Evolutionary conservation across 495 filamentous ascomycete genomes (phyloP).

Genomic region (Podospora pseudocomata): DNA sequence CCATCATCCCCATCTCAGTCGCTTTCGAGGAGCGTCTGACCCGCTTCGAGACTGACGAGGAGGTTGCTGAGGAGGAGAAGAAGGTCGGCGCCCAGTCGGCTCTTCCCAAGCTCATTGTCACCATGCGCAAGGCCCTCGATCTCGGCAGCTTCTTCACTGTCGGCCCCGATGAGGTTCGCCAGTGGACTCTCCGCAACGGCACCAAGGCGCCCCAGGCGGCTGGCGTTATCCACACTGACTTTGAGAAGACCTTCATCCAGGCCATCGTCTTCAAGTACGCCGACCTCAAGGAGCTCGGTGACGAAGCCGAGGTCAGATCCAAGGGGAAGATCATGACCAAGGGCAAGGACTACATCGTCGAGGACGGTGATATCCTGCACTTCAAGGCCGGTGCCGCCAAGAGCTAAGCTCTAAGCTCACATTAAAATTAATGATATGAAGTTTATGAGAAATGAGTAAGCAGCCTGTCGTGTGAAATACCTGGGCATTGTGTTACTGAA

Average conservation of each 20-base stretch:
- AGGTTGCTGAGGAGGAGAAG: slow-evolving; percentile 84
- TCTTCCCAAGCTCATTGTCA: slow-evolving; percentile 87
- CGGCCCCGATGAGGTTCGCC: slow-evolving; percentile 92
- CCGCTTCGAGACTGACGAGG: slow-evolving; percentile 69
- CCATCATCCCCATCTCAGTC: slow-evolving; percentile 89
- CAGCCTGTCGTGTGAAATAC: background rate
- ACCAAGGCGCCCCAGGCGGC: slow-evolving; percentile 96
- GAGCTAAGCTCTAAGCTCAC: slow-evolving; percentile 42
- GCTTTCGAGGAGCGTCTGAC: slow-evolving; percentile 90
- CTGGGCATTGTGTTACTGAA: background rate
- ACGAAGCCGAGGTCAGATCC: slow-evolving; percentile 83
- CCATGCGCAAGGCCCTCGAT: slow-evolving; percentile 89
- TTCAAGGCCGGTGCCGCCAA: slow-evolving; percentile 97
- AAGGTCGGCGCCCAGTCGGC: slow-evolving; percentile 80
- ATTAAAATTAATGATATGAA: slow-evolving; percentile 19
- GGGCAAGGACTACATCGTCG: slow-evolving; percentile 93
- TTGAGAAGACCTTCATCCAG: slow-evolving; percentile 99
- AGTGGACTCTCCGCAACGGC: slow-evolving; percentile 96
- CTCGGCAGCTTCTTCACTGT: slow-evolving; percentile 96
- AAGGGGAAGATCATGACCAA: slow-evolving; percentile 97
- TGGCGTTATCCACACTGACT: slow-evolving; percentile 97
- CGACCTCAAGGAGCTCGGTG: slow-evolving; percentile 75
- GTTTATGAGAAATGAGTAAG: slow-evolving; percentile 14
- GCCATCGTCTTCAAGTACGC: slow-evolving; percentile 84
- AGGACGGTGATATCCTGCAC: slow-evolving; percentile 73